Evolutionary conservation across 306 rosid species (phyloP), one percentile per base, ranked within the genome.

Genomic region (Prinsepia uniflora): DNA sequence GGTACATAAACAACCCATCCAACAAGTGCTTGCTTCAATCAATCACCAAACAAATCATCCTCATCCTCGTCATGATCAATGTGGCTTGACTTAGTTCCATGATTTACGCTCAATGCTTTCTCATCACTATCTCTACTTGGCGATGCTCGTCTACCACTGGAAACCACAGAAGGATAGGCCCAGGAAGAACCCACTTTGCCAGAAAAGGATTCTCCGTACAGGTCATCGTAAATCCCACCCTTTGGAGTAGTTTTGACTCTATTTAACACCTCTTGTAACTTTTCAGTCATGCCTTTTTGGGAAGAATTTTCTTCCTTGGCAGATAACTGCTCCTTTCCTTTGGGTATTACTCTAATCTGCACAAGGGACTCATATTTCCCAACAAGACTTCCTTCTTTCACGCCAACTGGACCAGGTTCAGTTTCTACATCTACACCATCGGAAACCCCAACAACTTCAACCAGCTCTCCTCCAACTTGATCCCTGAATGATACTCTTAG

Each of bases 321-420:
- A 65, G 66, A 72, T 78, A 83, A 79, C 74, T 79, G 97, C 73
- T 85, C 96, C 86, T 91, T 89, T 63, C 97, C 96, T 81, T 84
- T 94, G 56, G 99, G 99, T 80, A 94, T 87, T 56, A 94, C 90
- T 40, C 95, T 94, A 75, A 68, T 70, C 84, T 89, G 99, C 75
- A 94, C 92, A 78, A 94, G 95, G 73, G 96, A 86, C 78, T 89
- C 99, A 17, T 94, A 94, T 83, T 94, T 91, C 72, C 99, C 97
- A 15, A 94, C 99, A 42, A 94, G 86, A 84, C 96, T 91, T 79
- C 99, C 99, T 85, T 94, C 99, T 84, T 91, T 91, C 58, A 94
- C 96, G 54, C 95, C 99, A 18, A 94, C 67, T 17, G 97, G 99
- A 73, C 99, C 99, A 54, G 96, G 97, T 78, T 94, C 97, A 49